Evolutionary conservation across 441 rosid species (phyloP), one percentile per base, ranked within the genome.

Genomic region (Erodium moschatum): DNA sequence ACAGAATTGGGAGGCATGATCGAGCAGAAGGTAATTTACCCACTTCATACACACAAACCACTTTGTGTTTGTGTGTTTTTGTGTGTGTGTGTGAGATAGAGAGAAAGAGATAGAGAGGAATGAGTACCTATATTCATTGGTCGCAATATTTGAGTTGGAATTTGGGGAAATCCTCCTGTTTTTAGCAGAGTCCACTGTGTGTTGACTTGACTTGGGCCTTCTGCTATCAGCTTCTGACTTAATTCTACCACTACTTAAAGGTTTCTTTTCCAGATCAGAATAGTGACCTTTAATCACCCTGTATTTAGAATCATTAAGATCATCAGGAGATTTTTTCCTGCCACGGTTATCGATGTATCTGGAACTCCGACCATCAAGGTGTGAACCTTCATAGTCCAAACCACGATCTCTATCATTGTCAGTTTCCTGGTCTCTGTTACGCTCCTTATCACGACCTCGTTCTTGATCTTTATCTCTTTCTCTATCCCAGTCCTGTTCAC

Each of bases 241-340:
- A 67, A 74, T 77, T 84, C 84, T 85, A 77, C 78, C 78, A 72
- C 82, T 71, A 68, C 79, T 75, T 69, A 76, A 72, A 50, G 80
- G 74, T 75, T 75, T 86, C 73, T 74, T 78, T 76, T 85, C 93
- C 72, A 66, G 18, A 15, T 85, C 87, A 73, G 82, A 68, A 75
- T 76, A 72, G 29, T 74, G 69, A 63, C 67, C 65, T 67, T 73
- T 85, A 35, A 46, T 67, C 68, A 79, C 81, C 81, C 84, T 87
- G 73, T 80, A 52, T 77, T 81, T 88, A 74, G 67, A 69, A 78
- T 83, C 90, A 73, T 20, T 70, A 64, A 72, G 84, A 64, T 86
- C 87, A 69, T 85, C 92, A 4, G 92, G 90, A 69, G 97, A 88
- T 75, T 85, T 85, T 81, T 85, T 90, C 75, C 78, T 81, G 73